A percentile compares a stretch with the other conserved stretches of the same genome.
Evolutionary conservation across 2,329 filamentous ascomycete species (phyloP).

Genomic region (Amesomyces nigricolor): DNA sequence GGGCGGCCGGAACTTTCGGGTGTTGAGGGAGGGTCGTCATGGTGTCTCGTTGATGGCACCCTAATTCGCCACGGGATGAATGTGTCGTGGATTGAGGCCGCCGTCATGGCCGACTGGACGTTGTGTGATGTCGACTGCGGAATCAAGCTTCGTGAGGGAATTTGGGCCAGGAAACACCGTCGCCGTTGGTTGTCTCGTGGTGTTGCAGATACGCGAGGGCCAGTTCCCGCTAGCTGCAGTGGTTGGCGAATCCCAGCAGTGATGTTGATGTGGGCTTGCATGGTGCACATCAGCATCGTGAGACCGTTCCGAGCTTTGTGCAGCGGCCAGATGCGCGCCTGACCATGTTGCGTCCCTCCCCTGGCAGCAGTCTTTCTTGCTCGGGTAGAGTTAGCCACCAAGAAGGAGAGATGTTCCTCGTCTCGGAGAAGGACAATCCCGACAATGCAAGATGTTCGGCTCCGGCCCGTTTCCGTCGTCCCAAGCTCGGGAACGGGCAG

Average conservation of each 20-base stretch:
- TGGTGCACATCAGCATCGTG: slow-evolving; percentile 10
- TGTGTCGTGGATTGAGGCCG: no score
- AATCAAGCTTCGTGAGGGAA: slow-evolving; percentile 1
- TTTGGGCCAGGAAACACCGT: not conserved
- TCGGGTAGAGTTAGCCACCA: no score
- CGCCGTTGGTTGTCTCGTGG: not conserved
- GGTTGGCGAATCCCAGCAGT: slow-evolving; percentile 18
- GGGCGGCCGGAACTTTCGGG: no score
- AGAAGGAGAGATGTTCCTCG: no score
- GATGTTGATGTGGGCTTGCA: slow-evolving; percentile 5
- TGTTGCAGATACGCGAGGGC: slow-evolving; percentile 8
- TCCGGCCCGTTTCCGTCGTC: not conserved
- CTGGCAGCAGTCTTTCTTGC: not conserved
- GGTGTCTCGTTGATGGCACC: not conserved
- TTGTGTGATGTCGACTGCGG: not conserved
- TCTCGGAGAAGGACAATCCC: not conserved
- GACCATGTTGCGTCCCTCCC: slow-evolving; percentile 18
- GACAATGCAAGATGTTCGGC: slow-evolving; percentile 2
- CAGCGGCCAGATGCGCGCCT: slow-evolving; percentile 18
- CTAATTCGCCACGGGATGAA: not conserved
- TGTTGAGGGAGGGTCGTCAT: no score
- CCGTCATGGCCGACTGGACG: no score
- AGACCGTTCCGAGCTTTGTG: slow-evolving; percentile 3
- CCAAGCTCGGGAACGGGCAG: not conserved
- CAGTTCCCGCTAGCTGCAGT: slow-evolving; percentile 5